Percentiles rank a stretch among this genome's conserved stretches.
Evolutionary conservation across 257 asterid species (phyloP).

Genomic region (Przewalskia tangutica): DNA sequence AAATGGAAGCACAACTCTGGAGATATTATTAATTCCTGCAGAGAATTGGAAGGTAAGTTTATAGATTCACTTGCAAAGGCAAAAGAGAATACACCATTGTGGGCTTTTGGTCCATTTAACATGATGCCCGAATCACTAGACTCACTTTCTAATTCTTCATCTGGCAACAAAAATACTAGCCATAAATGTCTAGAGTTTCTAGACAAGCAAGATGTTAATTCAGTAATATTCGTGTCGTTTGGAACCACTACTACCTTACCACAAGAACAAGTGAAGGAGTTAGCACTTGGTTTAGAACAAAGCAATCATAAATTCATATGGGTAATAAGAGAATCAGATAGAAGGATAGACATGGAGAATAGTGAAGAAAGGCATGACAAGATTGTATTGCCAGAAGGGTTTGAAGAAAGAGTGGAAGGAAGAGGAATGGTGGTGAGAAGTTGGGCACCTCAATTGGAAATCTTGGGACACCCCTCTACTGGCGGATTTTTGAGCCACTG

Average conservation of each 20-base stretch:
- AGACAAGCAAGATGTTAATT: neutral
- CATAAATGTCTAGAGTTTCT: neutral
- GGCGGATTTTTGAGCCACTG: neutral
- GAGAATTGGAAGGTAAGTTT: neutral
- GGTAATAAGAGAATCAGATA: neutral
- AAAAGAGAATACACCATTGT: neutral
- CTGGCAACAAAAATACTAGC: neutral
- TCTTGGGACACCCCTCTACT: neutral
- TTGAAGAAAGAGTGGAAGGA: conserved; percentile 1
- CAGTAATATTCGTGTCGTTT: neutral
- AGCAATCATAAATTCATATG: neutral
- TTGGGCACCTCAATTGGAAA: neutral
- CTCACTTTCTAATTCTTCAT: neutral
- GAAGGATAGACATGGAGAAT: neutral
- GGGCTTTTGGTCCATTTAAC: neutral
- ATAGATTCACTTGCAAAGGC: neutral
- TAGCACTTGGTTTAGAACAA: neutral
- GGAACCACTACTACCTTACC: neutral
- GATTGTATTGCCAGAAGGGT: neutral
- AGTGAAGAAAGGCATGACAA: neutral
- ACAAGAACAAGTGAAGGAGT: neutral
- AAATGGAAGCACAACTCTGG: neutral
- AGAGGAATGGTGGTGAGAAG: neutral
- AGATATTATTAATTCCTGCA: neutral
- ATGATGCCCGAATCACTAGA: neutral